phyloP scores from a whole-genome alignment of 495 filamentous ascomycete genomes.

The Penicillium chermesinum region DNA sequence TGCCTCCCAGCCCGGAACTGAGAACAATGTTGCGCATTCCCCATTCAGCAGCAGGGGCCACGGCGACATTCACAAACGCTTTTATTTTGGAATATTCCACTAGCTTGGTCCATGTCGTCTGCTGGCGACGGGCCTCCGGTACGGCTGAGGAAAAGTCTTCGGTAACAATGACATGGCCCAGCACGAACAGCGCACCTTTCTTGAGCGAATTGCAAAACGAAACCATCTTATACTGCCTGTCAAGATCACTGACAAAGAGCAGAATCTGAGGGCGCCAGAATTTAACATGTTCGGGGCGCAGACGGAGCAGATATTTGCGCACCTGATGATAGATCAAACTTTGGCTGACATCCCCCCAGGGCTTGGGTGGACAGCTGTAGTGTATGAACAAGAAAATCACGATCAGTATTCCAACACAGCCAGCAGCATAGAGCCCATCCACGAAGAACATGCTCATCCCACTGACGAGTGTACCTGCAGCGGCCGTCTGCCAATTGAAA shows the following conservation, averaged over 20 bases:
- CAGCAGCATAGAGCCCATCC: conserved; percentile 74
- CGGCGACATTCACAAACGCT: conserved; percentile 80
- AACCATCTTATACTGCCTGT: conserved; percentile 71
- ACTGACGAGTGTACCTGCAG: conserved; percentile 65
- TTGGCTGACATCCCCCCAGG: conserved; percentile 87
- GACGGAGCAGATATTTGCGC: conserved; percentile 75
- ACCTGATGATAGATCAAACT: conserved; percentile 90
- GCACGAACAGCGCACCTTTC: conserved; percentile 78
- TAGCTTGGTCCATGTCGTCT: conserved; percentile 76
- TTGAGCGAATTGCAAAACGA: conserved; percentile 91
- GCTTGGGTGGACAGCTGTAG: conserved; percentile 76
- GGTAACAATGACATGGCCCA: conserved; percentile 83
- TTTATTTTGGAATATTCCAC: conserved; percentile 86
- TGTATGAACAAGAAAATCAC: conserved; percentile 79
- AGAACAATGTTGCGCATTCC: conserved; percentile 77
- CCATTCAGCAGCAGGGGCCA: conserved; percentile 81
- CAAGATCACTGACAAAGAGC: conserved; percentile 75
- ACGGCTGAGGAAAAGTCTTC: conserved; percentile 74
- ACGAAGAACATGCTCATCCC: conserved; percentile 85
- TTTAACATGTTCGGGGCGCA: conserved; percentile 85
- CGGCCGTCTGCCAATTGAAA: conserved; percentile 82
- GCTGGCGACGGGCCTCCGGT: conserved; percentile 74
- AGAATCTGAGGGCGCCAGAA: conserved; percentile 88
- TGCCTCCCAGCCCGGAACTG: conserved; percentile 79
- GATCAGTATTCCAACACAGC: conserved; percentile 67